A percentile compares a stretch with the other conserved stretches of the same genome.
Conservation (phyloP, 441 rosid genomes). For the Jatropha multifida region DNA sequence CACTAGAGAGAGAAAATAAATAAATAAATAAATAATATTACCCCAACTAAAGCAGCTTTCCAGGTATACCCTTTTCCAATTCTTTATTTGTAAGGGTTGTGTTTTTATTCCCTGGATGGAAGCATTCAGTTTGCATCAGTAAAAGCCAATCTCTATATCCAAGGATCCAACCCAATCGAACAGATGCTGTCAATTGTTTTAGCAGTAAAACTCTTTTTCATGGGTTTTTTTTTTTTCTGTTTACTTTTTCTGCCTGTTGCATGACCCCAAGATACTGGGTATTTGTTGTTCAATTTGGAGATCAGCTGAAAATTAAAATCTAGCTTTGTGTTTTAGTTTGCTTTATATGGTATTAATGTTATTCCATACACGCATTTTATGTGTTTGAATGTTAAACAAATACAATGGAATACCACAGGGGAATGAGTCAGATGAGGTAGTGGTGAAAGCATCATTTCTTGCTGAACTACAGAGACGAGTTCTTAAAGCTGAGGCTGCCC, state of each 20-base stretch:
- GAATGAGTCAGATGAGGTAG: conserved; percentile 76
- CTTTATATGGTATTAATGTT: neutral
- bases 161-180: neutral
- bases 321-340: neutral
- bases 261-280: neutral
- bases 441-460: conserved; percentile 87
- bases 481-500: conserved; percentile 84
- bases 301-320: neutral
- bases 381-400: conserved; percentile 16
- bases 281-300: neutral
- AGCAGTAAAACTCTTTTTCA: neutral
- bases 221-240: neutral
- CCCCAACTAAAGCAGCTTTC: too few relatives aligned
- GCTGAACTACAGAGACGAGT: conserved; percentile 91
- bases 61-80: neutral
- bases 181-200: neutral
- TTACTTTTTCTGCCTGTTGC: neutral
- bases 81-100: neutral
- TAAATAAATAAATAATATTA: too few relatives aligned
- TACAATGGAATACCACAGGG: conserved; percentile 34
- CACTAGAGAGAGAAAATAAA: too few relatives aligned
- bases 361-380: neutral
- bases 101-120: neutral
- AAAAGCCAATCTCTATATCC: neutral
- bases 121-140: neutral